Evolutionary conservation across 371 early-diverging fungal genomes (phyloP).

Genomic region (Haplosporangium sp.): DNA sequence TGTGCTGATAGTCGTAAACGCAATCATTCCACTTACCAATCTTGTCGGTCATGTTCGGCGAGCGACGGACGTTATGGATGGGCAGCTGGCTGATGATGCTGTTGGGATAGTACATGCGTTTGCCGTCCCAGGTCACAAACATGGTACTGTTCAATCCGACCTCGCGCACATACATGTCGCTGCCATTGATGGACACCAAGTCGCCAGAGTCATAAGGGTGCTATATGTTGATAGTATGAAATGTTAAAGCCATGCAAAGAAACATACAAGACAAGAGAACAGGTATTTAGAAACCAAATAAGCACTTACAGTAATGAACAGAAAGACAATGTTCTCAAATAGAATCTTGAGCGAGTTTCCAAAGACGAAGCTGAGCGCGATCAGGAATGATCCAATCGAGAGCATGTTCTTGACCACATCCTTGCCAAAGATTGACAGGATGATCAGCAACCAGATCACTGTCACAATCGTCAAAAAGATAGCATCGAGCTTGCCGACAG

Average conservation of each 20-base stretch:
- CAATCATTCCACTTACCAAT: constrained; percentile 55
- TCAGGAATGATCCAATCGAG: constrained; percentile 64
- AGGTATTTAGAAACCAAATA: background rate
- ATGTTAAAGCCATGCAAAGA: background rate
- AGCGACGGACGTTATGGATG: constrained; percentile 83
- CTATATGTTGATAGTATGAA: constrained; percentile 9
- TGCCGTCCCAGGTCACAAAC: constrained; percentile 75
- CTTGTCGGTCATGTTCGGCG: constrained; percentile 72
- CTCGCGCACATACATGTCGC: constrained; percentile 76
- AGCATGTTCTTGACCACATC: constrained; percentile 55
- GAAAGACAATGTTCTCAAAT: constrained; percentile 70
- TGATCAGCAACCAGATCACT: constrained; percentile 57
- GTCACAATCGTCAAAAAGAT: constrained; percentile 61
- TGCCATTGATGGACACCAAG: constrained; percentile 73
- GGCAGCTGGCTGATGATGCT: constrained; percentile 69
- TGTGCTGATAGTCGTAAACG: no score
- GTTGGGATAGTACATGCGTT: constrained; percentile 80
- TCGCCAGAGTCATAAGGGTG: constrained; percentile 85
- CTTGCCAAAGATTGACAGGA: constrained; percentile 42
- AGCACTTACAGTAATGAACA: constrained; percentile 55
- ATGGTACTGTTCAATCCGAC: constrained; percentile 80
- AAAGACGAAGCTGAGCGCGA: constrained; percentile 72
- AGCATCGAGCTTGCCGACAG: constrained; percentile 72
- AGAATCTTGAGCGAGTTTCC: constrained; percentile 64
- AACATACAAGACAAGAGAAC: background rate